phyloP scores from a whole-genome alignment of 495 filamentous ascomycete species.

The Penicillium lagena region DNA sequence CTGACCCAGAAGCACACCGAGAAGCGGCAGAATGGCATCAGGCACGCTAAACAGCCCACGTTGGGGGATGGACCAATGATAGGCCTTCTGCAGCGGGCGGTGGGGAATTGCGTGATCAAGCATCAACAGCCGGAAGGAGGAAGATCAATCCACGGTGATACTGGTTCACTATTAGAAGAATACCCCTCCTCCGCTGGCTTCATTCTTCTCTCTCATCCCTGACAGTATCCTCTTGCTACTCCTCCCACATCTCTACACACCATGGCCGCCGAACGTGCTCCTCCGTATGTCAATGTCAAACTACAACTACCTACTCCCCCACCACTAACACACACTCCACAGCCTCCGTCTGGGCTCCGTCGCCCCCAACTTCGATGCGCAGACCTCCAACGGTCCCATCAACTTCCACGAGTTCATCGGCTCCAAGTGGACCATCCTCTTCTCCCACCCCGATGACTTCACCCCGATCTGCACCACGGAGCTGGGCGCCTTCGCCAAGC shows the following conservation, averaged over 20 bases:
- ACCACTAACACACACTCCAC: constrained; percentile 1
- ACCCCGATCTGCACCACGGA: constrained; percentile 98
- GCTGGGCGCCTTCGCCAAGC: constrained; percentile 93
- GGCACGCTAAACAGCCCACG: constrained; percentile 25
- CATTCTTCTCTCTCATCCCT: constrained; percentile 6
- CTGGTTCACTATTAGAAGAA: constrained; percentile 15
- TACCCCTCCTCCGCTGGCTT: constrained; percentile 4
- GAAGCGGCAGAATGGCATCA: constrained; percentile 8
- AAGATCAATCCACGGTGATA: constrained; percentile 9
- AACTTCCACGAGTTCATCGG: constrained; percentile 97
- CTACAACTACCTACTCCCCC: background rate
- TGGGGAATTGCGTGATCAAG: constrained; percentile 35
- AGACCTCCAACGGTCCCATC: constrained; percentile 86
- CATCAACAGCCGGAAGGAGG: constrained; percentile 10
- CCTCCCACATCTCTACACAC: constrained; percentile 14
- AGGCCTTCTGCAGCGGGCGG: constrained; percentile 24
- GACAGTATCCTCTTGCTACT: background rate
- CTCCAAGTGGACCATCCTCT: constrained; percentile 89
- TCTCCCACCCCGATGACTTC: constrained; percentile 89
- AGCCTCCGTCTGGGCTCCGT: constrained; percentile 82
- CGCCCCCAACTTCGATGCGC: constrained; percentile 91
- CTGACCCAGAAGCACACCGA: background rate
- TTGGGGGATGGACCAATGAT: constrained; percentile 16
- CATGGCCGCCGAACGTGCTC: constrained; percentile 45
- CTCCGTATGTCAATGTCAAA: constrained; percentile 38